phyloP scores from a whole-genome alignment of 495 filamentous ascomycete genomes.

The Oidiodendron maius region DNA sequence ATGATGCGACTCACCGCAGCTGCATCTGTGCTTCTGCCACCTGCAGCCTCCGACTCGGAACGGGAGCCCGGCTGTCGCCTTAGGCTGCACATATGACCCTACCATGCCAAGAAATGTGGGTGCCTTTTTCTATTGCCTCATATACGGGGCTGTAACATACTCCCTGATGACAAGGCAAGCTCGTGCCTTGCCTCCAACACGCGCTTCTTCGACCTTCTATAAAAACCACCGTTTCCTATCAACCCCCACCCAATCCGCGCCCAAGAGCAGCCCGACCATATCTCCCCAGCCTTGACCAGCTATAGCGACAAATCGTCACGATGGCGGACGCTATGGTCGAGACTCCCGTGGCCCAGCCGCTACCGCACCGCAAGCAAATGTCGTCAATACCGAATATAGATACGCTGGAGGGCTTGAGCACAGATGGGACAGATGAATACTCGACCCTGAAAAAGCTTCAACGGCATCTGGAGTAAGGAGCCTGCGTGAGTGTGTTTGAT shows the following conservation, averaged over 20 bases:
- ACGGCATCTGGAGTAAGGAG: slow-evolving; percentile 80
- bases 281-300: not conserved
- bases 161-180: too few relatives aligned
- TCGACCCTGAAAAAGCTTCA: slow-evolving; percentile 91
- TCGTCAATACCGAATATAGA: slow-evolving; percentile 88
- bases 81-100: too few relatives aligned
- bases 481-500: not conserved
- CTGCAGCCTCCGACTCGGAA: too few relatives aligned
- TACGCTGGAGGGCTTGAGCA: slow-evolving; percentile 70
- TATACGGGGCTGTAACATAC: too few relatives aligned
- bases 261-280: not conserved
- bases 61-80: too few relatives aligned
- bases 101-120: too few relatives aligned
- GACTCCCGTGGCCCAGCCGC: slow-evolving; percentile 64
- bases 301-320: slow-evolving; percentile 24
- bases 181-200: not conserved
- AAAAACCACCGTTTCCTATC: slow-evolving; percentile 4
- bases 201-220: slow-evolving; percentile 13
- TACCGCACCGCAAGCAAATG: slow-evolving; percentile 69
- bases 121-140: too few relatives aligned
- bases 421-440: slow-evolving; percentile 88
- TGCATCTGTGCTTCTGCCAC: too few relatives aligned
- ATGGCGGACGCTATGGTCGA: slow-evolving; percentile 86
- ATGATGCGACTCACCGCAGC: too few relatives aligned
- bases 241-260: not conserved